Evolutionary conservation across 371 early-diverging fungal species (phyloP).

Genomic region (Mucor saturninus): DNA sequence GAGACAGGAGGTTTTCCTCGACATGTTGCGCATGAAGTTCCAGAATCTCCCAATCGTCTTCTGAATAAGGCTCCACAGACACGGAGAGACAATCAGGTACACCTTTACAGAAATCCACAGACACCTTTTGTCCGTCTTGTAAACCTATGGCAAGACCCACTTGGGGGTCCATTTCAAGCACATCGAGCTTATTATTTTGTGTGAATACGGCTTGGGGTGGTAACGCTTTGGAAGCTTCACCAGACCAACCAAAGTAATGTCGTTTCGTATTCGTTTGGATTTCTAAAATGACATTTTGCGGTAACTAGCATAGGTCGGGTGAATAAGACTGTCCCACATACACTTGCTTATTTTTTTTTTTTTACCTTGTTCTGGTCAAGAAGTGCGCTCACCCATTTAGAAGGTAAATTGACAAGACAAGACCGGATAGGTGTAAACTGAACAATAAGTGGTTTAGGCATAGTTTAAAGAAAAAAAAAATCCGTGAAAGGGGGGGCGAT

Average conservation of each 20-base stretch:
- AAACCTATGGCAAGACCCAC: constrained; percentile 71
- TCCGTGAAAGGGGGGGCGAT: too few relatives aligned
- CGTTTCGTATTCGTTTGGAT: constrained; percentile 43
- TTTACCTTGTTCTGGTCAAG: constrained; percentile 70
- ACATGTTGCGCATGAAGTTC: constrained; percentile 83
- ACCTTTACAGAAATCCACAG: constrained; percentile 65
- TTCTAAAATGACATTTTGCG: constrained; percentile 70
- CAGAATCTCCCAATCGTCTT: constrained; percentile 90
- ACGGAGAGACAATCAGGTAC: constrained; percentile 67
- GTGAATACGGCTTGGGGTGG: constrained; percentile 47
- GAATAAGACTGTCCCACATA: not conserved
- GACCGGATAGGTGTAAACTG: constrained; percentile 63
- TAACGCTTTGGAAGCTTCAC: constrained; percentile 57
- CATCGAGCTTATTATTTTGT: constrained; percentile 53
- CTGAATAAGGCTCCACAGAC: constrained; percentile 77
- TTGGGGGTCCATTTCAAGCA: constrained; percentile 76
- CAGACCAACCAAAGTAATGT: constrained; percentile 75
- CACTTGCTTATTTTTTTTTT: not conserved
- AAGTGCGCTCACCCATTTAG: constrained; percentile 66
- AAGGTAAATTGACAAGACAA: constrained; percentile 71
- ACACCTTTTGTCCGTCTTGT: constrained; percentile 70
- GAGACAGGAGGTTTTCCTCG: constrained; percentile 79
- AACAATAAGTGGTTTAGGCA: constrained; percentile 63
- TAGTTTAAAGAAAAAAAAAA: constrained; percentile 10
- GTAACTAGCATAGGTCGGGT: constrained; percentile 34